A percentile compares a stretch with the other conserved stretches of the same genome.
These are phyloP conservation scores for Trichoderma koningii DNA, from an alignment of 2,329 filamentous ascomycete species.

Conservation along the genomic window DNA sequence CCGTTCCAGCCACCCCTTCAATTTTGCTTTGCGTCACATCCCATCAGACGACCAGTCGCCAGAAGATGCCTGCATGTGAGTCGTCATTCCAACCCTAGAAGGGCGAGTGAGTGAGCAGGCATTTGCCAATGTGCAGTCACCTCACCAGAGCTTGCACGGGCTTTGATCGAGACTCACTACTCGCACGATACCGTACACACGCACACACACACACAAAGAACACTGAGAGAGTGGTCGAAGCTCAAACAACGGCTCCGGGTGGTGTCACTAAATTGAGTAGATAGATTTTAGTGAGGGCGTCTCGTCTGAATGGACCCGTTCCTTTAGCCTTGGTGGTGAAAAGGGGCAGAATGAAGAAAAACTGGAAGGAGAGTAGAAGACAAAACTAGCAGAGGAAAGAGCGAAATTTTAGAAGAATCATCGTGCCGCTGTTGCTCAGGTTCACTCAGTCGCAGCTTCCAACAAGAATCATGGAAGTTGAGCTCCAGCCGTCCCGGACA, in stretches of 20 bases:
- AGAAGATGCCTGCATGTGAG: constrained; percentile 25
- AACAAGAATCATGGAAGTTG: background rate
- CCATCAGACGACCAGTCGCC: constrained; percentile 26
- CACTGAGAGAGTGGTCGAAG: background rate
- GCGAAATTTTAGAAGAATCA: constrained; percentile 18
- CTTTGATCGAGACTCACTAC: background rate
- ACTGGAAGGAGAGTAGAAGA: background rate
- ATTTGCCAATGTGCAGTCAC: constrained; percentile 18
- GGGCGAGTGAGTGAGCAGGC: constrained; percentile 15
- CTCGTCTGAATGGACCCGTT: too few relatives aligned
- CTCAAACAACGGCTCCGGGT: background rate
- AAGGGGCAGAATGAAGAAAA: constrained; percentile 12
- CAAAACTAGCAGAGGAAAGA: background rate
- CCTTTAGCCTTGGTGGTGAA: constrained; percentile 15
- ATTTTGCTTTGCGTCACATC: constrained; percentile 27
- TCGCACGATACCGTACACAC: background rate
- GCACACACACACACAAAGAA: background rate
- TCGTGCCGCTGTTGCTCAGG: constrained; percentile 11
- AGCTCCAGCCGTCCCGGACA: constrained; percentile 22
- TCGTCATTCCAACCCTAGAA: constrained; percentile 21
- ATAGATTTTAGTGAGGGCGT: background rate
- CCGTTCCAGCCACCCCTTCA: constrained; percentile 26
- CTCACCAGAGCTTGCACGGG: constrained; percentile 12
- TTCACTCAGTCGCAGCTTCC: background rate
- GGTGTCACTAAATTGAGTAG: background rate